Evolutionary conservation across 1,139 yeast species (phyloP).

Genomic region (Zhuliangozyma parablackwelliae): DNA sequence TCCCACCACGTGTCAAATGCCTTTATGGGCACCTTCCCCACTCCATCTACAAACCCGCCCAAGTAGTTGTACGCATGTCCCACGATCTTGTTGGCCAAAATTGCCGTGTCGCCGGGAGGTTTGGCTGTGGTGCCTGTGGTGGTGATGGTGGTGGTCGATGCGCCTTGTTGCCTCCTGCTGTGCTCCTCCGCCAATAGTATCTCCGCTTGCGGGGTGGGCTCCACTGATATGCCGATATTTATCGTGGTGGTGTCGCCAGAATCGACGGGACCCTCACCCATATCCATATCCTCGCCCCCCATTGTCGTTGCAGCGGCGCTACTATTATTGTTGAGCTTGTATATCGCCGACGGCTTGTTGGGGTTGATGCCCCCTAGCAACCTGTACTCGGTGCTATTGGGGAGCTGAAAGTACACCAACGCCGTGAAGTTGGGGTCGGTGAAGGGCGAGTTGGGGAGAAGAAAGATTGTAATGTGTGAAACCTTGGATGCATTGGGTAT

Average conservation of each 20-base stretch:
- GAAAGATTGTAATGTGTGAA: conserved; percentile 71
- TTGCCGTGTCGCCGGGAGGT: conserved; percentile 31
- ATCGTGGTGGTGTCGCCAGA: conserved; percentile 32
- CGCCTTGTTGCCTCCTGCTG: conserved; percentile 18
- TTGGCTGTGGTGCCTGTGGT: conserved; percentile 12
- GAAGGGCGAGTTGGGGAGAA: conserved; percentile 61
- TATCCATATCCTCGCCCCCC: conserved; percentile 34
- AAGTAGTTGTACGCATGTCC: conserved; percentile 87
- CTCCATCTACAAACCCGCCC: conserved; percentile 73
- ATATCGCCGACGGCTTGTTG: conserved; percentile 86
- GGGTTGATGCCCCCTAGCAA: conserved; percentile 73
- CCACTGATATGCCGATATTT: conserved; percentile 84
- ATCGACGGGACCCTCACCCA: conserved; percentile 21
- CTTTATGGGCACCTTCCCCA: conserved; percentile 81
- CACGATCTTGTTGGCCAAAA: conserved; percentile 80
- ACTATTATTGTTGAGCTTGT: conserved; percentile 55
- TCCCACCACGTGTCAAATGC: conserved; percentile 96
- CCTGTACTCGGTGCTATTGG: conserved; percentile 62
- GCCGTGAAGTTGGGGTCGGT: conserved; percentile 75
- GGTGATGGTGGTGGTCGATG: conserved; percentile 17
- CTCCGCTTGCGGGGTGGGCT: conserved; percentile 62
- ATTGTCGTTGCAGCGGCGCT: conserved; percentile 16
- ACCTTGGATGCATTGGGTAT: conserved; percentile 60
- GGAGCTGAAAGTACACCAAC: conserved; percentile 82
- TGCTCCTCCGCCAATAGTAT: conserved; percentile 36